phyloP scores from a whole-genome alignment of 2,329 filamentous ascomycete species.

The Aspergillus oerlinghausenensis region DNA sequence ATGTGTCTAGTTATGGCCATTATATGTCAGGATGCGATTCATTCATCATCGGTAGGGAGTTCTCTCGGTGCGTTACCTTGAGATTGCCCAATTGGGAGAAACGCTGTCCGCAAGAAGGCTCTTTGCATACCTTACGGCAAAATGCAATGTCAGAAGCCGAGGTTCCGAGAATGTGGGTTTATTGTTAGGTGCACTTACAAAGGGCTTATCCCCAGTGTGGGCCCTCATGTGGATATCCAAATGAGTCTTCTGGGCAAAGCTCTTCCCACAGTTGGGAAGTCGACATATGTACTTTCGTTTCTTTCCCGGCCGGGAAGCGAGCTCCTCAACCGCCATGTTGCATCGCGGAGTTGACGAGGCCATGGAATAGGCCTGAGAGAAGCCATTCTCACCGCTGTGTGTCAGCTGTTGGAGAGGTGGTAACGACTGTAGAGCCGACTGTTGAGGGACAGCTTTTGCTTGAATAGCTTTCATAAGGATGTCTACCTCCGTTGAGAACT shows the following conservation, averaged over 20 bases:
- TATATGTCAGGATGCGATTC: background rate
- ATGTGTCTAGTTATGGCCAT: constrained; percentile 60
- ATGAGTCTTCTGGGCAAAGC: constrained; percentile 88
- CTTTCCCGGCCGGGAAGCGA: constrained; percentile 31
- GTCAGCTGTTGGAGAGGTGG: constrained; percentile 34
- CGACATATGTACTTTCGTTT: constrained; percentile 69
- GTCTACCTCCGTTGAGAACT: constrained; percentile 79
- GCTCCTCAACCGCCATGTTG: constrained; percentile 29
- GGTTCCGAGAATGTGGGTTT: background rate
- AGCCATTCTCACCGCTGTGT: constrained; percentile 18
- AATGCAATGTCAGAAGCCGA: constrained; percentile 2
- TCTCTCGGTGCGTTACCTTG: constrained; percentile 52
- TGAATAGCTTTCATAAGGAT: constrained; percentile 87
- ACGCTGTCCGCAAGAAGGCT: constrained; percentile 66
- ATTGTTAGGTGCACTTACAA: constrained; percentile 55
- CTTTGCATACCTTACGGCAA: constrained; percentile 56
- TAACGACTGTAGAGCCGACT: constrained; percentile 27
- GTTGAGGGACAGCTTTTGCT: constrained; percentile 46
- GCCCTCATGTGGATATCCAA: constrained; percentile 82
- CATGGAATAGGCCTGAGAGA: constrained; percentile 21
- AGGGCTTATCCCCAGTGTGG: constrained; percentile 87
- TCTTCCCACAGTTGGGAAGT: constrained; percentile 70
- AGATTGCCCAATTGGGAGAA: constrained; percentile 92
- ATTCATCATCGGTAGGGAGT: background rate
- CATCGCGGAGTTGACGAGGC: constrained; percentile 16